Conservation (phyloP, 352 stramenopile genomes). For the Pythium volutum region DNA sequence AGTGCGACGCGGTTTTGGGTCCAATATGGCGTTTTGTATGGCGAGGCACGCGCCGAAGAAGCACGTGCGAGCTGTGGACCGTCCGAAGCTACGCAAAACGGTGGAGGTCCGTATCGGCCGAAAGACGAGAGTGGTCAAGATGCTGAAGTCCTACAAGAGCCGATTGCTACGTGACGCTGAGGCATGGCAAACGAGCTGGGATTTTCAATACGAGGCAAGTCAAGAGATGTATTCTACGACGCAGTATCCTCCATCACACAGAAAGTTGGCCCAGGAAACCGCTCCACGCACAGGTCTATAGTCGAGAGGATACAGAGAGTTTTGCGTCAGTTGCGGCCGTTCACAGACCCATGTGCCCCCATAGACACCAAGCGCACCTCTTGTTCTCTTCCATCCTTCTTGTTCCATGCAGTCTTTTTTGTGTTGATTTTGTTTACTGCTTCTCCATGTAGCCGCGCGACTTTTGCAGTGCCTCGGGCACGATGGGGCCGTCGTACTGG, state of each 20-base stretch:
- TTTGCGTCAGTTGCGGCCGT: too few relatives aligned
- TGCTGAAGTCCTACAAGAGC: not conserved
- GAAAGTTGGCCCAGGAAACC: too few relatives aligned
- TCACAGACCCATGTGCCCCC: too few relatives aligned
- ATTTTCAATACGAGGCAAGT: not conserved
- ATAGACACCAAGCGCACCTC: too few relatives aligned
- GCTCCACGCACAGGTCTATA: too few relatives aligned
- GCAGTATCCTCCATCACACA: too few relatives aligned
- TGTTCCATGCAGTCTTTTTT: too few relatives aligned
- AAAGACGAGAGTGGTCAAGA: not conserved
- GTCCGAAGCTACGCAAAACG: not conserved
- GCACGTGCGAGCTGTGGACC: conserved; percentile 18
- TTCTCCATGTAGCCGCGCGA: conserved; percentile 65
- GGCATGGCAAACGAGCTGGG: not conserved
- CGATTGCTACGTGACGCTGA: not conserved
- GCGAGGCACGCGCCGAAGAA: conserved; percentile 20
- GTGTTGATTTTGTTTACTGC: conserved; percentile 26
- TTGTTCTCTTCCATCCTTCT: not conserved
- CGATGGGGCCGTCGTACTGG: conserved; percentile 86
- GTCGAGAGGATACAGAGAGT: too few relatives aligned
- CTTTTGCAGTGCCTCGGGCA: conserved; percentile 72
- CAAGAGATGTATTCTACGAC: conserved; percentile 1
- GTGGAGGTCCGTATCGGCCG: not conserved
- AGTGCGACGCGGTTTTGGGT: conserved; percentile 41
- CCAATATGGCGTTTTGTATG: conserved; percentile 52